Percentiles rank a stretch among this genome's conserved stretches.
Conservation (phyloP, 257 asterid species). For the Lithospermum erythrorhizon region DNA sequence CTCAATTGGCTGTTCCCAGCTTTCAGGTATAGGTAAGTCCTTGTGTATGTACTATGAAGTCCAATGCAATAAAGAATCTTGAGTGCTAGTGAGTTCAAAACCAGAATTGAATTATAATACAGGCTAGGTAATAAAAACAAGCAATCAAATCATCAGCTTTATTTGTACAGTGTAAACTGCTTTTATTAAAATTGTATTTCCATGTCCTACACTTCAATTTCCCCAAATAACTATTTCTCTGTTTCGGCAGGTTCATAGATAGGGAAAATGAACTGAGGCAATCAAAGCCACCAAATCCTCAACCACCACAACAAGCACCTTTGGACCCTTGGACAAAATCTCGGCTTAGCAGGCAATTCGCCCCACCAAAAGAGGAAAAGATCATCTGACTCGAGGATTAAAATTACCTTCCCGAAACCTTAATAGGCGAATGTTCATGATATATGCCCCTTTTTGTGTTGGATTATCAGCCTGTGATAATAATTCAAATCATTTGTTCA, state of each 20-base stretch:
- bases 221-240: background rate
- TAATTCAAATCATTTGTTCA: too few relatives aligned
- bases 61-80: too few relatives aligned
- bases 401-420: slow-evolving; percentile 1
- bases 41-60: too few relatives aligned
- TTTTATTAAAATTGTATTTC: background rate
- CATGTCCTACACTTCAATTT: background rate
- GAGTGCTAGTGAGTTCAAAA: background rate
- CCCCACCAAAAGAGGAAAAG: slow-evolving; percentile 80
- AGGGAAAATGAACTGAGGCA: slow-evolving; percentile 91
- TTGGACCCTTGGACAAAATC: slow-evolving; percentile 96
- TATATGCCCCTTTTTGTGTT: background rate
- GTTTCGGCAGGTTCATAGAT: slow-evolving; percentile 59
- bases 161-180: too few relatives aligned
- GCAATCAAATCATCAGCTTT: too few relatives aligned
- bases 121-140: too few relatives aligned
- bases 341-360: slow-evolving; percentile 68
- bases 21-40: too few relatives aligned
- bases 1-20: too few relatives aligned
- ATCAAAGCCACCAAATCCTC: slow-evolving; percentile 73
- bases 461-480: too few relatives aligned
- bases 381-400: slow-evolving; percentile 32
- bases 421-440: background rate
- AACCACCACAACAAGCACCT: slow-evolving; percentile 55
- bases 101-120: background rate